Percentiles rank a stretch among this genome's conserved stretches.
Evolutionary conservation across 164 flowering plant species (phyloP).

Genomic region (Kingdonia uniflora): DNA sequence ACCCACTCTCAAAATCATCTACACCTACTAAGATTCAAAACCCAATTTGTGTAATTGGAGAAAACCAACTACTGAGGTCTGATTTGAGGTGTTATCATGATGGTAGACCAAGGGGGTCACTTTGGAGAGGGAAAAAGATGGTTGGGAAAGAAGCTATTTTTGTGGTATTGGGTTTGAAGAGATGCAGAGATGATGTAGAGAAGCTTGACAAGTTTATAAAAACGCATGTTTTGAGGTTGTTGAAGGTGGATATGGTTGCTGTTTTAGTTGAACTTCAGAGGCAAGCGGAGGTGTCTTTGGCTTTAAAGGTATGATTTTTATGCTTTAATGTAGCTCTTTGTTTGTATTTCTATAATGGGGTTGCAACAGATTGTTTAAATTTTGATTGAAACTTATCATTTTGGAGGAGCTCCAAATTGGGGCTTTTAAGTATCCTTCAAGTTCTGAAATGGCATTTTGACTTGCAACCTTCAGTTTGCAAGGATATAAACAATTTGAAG

Average conservation of each 20-base stretch:
- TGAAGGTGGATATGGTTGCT: conserved; percentile 91
- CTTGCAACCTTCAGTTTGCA: too few species aligned
- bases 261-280: too few species aligned
- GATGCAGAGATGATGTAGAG: conserved; percentile 68
- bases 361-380: neutral
- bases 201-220: conserved; percentile 62
- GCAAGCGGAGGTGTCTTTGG: conserved; percentile 63
- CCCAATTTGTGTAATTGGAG: too few species aligned
- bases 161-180: conserved; percentile 61
- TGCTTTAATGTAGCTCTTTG: neutral
- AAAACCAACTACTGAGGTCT: too few species aligned
- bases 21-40: too few species aligned
- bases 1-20: too few species aligned
- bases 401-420: neutral
- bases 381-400: neutral
- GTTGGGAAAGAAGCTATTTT: conserved; percentile 86
- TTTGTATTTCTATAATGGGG: neutral
- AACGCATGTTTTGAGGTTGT: conserved; percentile 56
- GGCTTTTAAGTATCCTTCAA: neutral
- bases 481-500: neutral
- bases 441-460: neutral
- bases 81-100: too few species aligned
- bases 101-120: too few species aligned
- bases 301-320: conserved; percentile 45
- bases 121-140: conserved; percentile 86